Percentiles rank a stretch among this genome's conserved stretches.
Conservation (phyloP, 2,329 filamentous ascomycete species). For the Fusarium bulbicola region DNA sequence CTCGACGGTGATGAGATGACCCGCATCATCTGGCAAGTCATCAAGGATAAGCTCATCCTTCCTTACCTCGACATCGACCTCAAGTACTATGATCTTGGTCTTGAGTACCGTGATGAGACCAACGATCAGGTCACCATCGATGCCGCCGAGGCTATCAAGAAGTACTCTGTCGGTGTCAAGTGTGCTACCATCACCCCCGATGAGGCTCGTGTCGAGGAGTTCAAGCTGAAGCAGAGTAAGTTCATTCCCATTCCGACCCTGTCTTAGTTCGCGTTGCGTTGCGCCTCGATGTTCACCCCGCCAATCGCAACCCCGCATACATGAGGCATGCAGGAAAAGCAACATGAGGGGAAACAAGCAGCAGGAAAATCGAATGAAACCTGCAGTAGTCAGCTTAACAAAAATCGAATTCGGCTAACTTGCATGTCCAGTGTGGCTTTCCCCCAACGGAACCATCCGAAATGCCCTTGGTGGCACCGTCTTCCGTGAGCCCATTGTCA, state of each 20-base stretch:
- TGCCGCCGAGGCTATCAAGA: constrained; percentile 96
- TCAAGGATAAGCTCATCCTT: constrained; percentile 98
- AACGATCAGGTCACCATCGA: constrained; percentile 96
- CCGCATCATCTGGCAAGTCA: constrained; percentile 97
- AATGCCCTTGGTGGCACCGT: constrained; percentile 88
- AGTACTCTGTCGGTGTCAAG: constrained; percentile 98
- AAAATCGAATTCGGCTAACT: constrained; percentile 33
- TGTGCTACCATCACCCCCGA: constrained; percentile 99
- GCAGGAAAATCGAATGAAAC: constrained; percentile 23
- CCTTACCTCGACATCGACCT: constrained; percentile 97
- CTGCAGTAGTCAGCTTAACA: not conserved
- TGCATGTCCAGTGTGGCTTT: constrained; percentile 83
- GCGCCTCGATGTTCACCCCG: constrained; percentile 29
- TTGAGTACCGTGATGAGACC: constrained; percentile 95
- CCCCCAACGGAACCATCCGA: constrained; percentile 90
- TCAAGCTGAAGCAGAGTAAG: constrained; percentile 97
- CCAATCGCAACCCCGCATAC: constrained; percentile 38
- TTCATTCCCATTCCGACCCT: constrained; percentile 32
- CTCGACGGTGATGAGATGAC: constrained; percentile 98
- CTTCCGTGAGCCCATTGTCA: constrained; percentile 99
- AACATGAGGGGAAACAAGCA: constrained; percentile 15
- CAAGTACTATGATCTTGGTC: constrained; percentile 96
- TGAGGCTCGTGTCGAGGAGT: constrained; percentile 95
- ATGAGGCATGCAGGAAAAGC: constrained; percentile 28
- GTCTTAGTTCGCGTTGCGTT: constrained; percentile 19